phyloP scores from a whole-genome alignment of 225 moss, liverwort and hornwort species.

The Polytrichum commune region DNA sequence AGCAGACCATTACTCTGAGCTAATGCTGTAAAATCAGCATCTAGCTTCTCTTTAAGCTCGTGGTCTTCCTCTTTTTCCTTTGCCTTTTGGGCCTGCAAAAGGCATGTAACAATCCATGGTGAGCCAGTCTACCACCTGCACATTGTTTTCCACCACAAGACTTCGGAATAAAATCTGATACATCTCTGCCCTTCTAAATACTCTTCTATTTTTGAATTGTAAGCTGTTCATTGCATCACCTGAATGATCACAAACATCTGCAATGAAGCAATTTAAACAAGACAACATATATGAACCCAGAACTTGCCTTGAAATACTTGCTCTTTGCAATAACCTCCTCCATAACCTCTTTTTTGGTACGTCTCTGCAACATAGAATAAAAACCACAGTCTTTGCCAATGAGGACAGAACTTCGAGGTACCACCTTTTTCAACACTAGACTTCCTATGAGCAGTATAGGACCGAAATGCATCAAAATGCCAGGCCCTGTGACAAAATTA shows the following conservation, averaged over 20 bases:
- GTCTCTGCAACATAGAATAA: constrained; percentile 37
- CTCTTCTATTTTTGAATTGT: no score
- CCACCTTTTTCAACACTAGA: no score
- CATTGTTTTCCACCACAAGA: no score
- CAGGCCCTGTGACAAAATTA: no score
- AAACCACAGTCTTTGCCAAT: no score
- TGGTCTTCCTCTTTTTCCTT: constrained; percentile 92
- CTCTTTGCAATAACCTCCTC: constrained; percentile 98
- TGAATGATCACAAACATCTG: not conserved
- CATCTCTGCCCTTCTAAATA: no score
- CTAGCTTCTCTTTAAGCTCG: constrained; percentile 77
- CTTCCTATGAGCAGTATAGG: no score
- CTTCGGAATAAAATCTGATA: no score
- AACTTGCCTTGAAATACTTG: constrained; percentile 81
- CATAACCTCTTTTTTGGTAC: constrained; percentile 91
- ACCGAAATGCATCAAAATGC: no score
- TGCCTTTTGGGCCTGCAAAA: constrained; percentile 83
- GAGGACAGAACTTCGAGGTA: no score
- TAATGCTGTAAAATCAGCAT: constrained; percentile 77
- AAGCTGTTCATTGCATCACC: not conserved
- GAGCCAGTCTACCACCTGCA: not conserved
- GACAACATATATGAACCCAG: not conserved
- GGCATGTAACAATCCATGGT: no score
- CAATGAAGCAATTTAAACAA: not conserved
- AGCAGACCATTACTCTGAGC: constrained; percentile 67